Evolutionary conservation across 345 rosid genomes (phyloP).

Genomic region (Eutrema heterophyllum): DNA sequence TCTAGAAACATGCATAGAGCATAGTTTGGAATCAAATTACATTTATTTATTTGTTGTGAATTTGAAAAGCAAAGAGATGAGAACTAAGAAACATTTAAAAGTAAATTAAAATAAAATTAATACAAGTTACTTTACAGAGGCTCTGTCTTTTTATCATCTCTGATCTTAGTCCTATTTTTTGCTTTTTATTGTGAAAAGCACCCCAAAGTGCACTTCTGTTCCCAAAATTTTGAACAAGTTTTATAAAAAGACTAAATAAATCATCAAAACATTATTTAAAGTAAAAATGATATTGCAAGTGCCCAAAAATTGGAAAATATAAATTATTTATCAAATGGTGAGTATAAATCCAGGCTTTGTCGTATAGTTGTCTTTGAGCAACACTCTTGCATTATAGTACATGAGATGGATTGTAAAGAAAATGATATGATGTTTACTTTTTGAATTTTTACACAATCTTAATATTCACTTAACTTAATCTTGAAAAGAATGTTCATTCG

Average conservation of each 20-base stretch:
- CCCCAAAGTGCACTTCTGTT: conserved; percentile 34
- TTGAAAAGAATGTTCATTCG: too few relatives aligned
- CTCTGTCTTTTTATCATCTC: conserved; percentile 28
- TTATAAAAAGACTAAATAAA: conserved; percentile 18
- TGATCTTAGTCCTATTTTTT: conserved; percentile 31
- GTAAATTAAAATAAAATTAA: neutral
- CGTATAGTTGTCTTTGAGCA: conserved; percentile 39
- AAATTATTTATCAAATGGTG: conserved; percentile 9
- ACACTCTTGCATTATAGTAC: conserved; percentile 9
- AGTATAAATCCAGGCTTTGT: conserved; percentile 33
- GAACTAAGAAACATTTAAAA: neutral
- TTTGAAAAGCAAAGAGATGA: conserved; percentile 5
- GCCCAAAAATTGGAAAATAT: neutral
- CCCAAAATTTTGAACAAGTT: conserved; percentile 32
- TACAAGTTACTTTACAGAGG: conserved; percentile 27
- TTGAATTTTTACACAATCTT: neutral
- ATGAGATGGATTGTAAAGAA: conserved; percentile 2
- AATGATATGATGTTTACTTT: neutral
- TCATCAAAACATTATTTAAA: conserved; percentile 25
- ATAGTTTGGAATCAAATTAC: conserved; percentile 8
- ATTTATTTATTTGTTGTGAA: neutral
- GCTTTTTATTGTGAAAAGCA: conserved; percentile 33
- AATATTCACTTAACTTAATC: neutral
- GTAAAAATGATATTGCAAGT: neutral
- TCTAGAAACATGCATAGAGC: neutral